Evolutionary conservation across 805 yeast genomes (phyloP), one percentile per base, ranked within the genome.

Genomic region (Alloascoidea africana): DNA sequence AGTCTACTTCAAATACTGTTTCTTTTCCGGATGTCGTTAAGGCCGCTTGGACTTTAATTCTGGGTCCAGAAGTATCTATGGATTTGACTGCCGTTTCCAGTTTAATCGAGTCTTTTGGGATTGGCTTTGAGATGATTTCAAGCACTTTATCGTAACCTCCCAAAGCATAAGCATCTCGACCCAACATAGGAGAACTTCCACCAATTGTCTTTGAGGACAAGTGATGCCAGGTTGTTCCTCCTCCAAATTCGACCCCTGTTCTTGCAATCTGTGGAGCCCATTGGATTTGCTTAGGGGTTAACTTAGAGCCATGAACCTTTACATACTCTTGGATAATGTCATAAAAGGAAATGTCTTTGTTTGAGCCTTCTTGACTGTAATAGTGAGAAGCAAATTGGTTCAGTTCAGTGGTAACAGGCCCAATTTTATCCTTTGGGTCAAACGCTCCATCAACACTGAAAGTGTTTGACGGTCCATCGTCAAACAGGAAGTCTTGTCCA

Each of bases 151-250:
- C 70, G 53, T 76, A 79, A 0, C 84, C 83, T 44, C 69, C 65
- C 37, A 66, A 51, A 36, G 78, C 78, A 43, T 72, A 62, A n/a
- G 86, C 75, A 50, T 86, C 77, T 46, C 95, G 63, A 1, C 96
- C 95, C 37, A 72, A 73, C 30, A 23, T 23, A n/a, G n/a, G n/a
- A 46, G 76, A 77, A 41, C 73, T 83, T 53, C 77, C 68, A n/a
- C 68, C 54, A 1, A 84, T 66, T 48, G 69, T 77, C 45, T 76
- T 77, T 2, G 79, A 76, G 46, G 93, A 79, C 50, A 79, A 64
- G 14, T 56, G 53, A 15, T 67, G 68, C 75, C 85, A 74, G 17
- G 76, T 65, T 18, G 78, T 62, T 1, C 94, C 96, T 52, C 75
- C 81, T 89, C 93, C 85, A 17, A 80, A 58, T 53, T 86, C 96